Conservation (phyloP, 345 rosid genomes). For the Moricandia moricandioides region DNA sequence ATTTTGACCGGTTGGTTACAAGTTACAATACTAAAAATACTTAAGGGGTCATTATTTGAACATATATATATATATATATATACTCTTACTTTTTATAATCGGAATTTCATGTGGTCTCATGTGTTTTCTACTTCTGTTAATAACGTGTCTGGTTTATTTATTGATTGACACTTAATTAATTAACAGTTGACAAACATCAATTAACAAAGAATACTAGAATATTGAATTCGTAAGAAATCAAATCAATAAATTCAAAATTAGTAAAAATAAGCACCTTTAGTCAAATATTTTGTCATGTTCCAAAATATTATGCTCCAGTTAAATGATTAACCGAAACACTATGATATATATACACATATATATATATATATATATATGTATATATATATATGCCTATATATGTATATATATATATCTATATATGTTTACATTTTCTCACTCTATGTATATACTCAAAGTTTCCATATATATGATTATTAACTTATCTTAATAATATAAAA, state of each 20-base stretch:
- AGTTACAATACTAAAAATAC: slow-evolving; percentile 17
- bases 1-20: slow-evolving; percentile 12
- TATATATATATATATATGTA: too few relatives aligned
- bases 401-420: too few relatives aligned
- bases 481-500: background rate
- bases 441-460: background rate
- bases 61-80: background rate
- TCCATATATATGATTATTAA: background rate
- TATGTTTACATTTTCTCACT: background rate
- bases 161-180: background rate
- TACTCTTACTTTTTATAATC: background rate
- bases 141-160: too few relatives aligned
- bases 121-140: slow-evolving; percentile 23
- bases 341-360: background rate
- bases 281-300: background rate
- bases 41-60: slow-evolving; percentile 6
- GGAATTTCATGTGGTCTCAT: slow-evolving; percentile 24
- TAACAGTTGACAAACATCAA: slow-evolving; percentile 2
- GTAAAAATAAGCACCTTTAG: slow-evolving; percentile 4
- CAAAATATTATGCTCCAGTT: background rate
- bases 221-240: background rate
- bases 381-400: too few relatives aligned
- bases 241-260: background rate
- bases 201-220: background rate
- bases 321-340: background rate